Evolutionary conservation across 1,139 yeast species (phyloP).

Genomic region (Saccharomycopsis crataegensis): DNA sequence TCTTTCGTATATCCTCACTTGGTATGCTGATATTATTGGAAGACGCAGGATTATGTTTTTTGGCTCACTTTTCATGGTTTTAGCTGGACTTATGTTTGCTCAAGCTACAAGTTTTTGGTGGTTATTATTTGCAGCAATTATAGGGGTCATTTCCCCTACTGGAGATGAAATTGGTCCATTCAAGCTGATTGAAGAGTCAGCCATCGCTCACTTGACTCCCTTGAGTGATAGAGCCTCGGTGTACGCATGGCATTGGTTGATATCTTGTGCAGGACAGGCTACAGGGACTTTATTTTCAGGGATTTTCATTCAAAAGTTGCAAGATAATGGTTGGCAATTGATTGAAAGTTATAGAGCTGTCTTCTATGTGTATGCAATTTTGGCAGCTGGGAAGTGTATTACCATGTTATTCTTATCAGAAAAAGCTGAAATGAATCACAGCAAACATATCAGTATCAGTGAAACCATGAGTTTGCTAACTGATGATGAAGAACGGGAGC

Average conservation of each 20-base stretch:
- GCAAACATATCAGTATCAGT: constrained; percentile 14
- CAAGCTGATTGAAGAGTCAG: constrained; percentile 80
- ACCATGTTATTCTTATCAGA: constrained; percentile 48
- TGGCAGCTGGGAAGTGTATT: constrained; percentile 50
- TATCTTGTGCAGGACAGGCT: constrained; percentile 71
- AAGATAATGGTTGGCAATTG: constrained; percentile 24
- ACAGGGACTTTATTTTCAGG: constrained; percentile 69
- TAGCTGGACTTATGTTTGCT: constrained; percentile 63
- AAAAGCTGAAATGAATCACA: constrained; percentile 40
- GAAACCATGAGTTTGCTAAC: not conserved
- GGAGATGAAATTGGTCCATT: constrained; percentile 95
- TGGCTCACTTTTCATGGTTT: constrained; percentile 66
- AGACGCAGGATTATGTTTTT: constrained; percentile 55
- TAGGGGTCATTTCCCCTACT: constrained; percentile 79
- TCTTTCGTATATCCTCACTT: constrained; percentile 63
- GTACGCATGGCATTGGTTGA: constrained; percentile 47
- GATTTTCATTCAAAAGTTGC: constrained; percentile 39
- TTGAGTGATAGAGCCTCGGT: constrained; percentile 61
- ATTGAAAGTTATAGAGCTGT: constrained; percentile 47
- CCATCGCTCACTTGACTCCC: constrained; percentile 74
- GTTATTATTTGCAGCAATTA: constrained; percentile 57
- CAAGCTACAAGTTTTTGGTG: constrained; percentile 31
- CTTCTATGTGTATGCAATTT: constrained; percentile 48
- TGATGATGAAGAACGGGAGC: not conserved
- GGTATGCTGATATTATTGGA: constrained; percentile 76